Evolutionary conservation across 164 flowering plant genomes (phyloP).

Genomic region (Euptelea pleiosperma): DNA sequence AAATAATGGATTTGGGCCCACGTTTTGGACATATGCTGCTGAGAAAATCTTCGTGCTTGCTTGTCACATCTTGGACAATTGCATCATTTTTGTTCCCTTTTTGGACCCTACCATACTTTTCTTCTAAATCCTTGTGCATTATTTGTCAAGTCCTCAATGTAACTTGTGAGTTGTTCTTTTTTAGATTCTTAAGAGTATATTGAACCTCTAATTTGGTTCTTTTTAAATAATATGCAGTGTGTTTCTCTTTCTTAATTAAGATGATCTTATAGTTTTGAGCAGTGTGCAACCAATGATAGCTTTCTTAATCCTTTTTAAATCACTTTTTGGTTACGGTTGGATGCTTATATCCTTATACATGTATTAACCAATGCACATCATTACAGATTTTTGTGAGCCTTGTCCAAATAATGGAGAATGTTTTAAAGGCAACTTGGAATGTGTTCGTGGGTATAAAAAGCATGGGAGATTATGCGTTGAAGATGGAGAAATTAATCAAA

Average conservation of each 20-base stretch:
- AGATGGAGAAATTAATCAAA: slow-evolving; percentile 72
- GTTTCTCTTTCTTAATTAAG: not conserved
- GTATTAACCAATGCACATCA: slow-evolving; percentile 10
- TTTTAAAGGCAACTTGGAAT: slow-evolving; percentile 59
- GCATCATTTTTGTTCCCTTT: too few species aligned
- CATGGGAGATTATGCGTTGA: slow-evolving; percentile 68
- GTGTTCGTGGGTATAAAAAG: slow-evolving; percentile 63
- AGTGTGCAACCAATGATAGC: not conserved
- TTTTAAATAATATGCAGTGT: not conserved
- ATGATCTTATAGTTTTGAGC: not conserved
- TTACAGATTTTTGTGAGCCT: slow-evolving; percentile 75
- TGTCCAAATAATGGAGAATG: slow-evolving; percentile 83
- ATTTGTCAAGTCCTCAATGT: too few species aligned
- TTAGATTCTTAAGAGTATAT: not conserved
- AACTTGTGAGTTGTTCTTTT: too few species aligned
- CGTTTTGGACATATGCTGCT: too few species aligned
- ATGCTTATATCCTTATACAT: not conserved
- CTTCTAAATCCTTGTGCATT: too few species aligned
- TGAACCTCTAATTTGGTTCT: not conserved
- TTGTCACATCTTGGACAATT: too few species aligned
- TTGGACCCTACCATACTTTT: too few species aligned
- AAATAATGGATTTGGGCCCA: too few species aligned
- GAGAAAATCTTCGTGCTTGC: too few species aligned
- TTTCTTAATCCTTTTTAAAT: not conserved
- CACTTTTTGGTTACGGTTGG: not conserved